Evolutionary conservation across 768 basidiomycete genomes (phyloP).

Genomic region (Hypsizygus marmoreus): DNA sequence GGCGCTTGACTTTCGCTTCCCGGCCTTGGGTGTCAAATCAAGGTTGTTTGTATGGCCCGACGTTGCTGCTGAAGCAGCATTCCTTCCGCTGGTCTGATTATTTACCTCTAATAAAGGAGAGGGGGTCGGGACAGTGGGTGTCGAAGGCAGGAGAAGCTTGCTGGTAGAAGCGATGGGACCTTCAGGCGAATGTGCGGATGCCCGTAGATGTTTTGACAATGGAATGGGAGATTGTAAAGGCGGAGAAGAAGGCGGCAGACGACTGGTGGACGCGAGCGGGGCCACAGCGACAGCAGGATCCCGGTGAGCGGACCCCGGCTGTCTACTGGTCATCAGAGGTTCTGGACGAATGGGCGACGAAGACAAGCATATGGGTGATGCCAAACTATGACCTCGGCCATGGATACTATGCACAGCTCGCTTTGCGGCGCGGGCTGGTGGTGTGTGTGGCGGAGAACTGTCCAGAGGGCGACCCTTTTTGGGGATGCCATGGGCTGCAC

Average conservation of each 20-base stretch:
- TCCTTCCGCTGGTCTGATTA: conserved; percentile 6
- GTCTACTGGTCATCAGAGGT: background rate
- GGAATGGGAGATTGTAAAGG: too few relatives aligned
- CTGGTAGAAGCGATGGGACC: conserved; percentile 4
- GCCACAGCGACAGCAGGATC: background rate
- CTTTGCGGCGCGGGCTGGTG: conserved; percentile 12
- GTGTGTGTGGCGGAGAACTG: conserved; percentile 1
- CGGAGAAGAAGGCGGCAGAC: too few relatives aligned
- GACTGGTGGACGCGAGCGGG: too few relatives aligned
- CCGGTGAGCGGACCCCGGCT: background rate
- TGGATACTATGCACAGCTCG: background rate
- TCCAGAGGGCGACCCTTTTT: too few relatives aligned
- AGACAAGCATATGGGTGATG: conserved; percentile 26
- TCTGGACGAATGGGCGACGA: conserved; percentile 17
- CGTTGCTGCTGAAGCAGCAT: background rate
- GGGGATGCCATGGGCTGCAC: conserved; percentile 8
- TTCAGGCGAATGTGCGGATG: background rate
- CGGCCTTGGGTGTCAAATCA: background rate
- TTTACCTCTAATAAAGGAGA: conserved; percentile 15
- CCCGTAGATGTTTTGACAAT: too few relatives aligned
- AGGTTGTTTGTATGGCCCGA: too few relatives aligned
- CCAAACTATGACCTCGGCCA: conserved; percentile 18
- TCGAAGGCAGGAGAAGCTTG: background rate
- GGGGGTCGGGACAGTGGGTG: background rate
- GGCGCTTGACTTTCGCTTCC: background rate